These are phyloP conservation scores for Lathyrus tuberosus DNA, from an alignment of 306 rosid species.

Conservation along the genomic window DNA sequence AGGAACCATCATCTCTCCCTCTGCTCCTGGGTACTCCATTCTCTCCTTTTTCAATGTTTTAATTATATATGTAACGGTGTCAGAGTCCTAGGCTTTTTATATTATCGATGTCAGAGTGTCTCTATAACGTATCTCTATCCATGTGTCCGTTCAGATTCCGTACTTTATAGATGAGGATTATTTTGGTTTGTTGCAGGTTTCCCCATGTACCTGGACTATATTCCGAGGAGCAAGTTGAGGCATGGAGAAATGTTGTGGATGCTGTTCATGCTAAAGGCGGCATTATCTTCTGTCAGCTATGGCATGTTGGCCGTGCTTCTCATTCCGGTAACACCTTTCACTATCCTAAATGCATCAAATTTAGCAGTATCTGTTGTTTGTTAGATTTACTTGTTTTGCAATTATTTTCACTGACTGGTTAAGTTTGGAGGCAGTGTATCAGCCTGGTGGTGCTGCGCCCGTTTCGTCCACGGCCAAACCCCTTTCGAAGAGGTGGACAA, in stretches of 20 bases:
- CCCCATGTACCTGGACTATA: slow-evolving; percentile 60
- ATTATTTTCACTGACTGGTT: slow-evolving; percentile 1
- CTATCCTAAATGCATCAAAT: not conserved
- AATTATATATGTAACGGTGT: no score
- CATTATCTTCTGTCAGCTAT: slow-evolving; percentile 82
- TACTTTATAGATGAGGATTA: not conserved
- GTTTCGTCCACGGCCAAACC: slow-evolving; percentile 75
- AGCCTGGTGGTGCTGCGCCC: slow-evolving; percentile 70
- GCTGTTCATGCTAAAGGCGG: slow-evolving; percentile 86
- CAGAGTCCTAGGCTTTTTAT: no score
- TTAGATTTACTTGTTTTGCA: not conserved
- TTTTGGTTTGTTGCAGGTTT: slow-evolving; percentile 40
- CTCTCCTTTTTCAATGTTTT: no score
- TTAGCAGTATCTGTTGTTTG: not conserved
- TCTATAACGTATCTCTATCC: no score
- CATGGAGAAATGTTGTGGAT: slow-evolving; percentile 84
- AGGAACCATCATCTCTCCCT: slow-evolving; percentile 53
- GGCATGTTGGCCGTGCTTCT: slow-evolving; percentile 98
- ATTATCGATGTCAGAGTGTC: no score
- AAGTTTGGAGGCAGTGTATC: slow-evolving; percentile 58
- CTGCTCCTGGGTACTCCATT: slow-evolving; percentile 43
- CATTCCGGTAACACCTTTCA: slow-evolving; percentile 43
- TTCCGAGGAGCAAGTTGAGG: slow-evolving; percentile 61
- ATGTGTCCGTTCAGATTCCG: no score
- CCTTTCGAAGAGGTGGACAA: slow-evolving; percentile 70